Conservation (phyloP, 1,284 basidiomycete species). For the Lentinus polychrous region DNA sequence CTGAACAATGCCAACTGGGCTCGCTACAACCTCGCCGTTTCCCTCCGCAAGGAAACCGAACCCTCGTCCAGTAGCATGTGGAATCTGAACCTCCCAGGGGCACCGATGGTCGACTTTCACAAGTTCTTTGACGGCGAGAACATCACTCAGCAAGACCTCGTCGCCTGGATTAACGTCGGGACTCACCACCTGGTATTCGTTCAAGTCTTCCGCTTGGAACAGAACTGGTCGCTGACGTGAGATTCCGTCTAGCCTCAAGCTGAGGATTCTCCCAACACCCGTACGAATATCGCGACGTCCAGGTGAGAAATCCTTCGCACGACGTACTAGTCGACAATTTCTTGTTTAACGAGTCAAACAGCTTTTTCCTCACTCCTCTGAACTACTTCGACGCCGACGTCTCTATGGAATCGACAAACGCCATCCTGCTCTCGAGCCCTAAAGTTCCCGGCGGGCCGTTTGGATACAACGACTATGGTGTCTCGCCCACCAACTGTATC, state of each 20-base stretch:
- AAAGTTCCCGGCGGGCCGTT: slow-evolving; percentile 32
- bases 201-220: slow-evolving; percentile 8
- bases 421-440: slow-evolving; percentile 42
- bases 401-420: slow-evolving; percentile 49
- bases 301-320: slow-evolving; percentile 27
- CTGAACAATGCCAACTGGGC: slow-evolving; percentile 61
- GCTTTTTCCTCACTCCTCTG: slow-evolving; percentile 53
- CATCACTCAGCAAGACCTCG: slow-evolving; percentile 53
- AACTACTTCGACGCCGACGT: slow-evolving; percentile 62
- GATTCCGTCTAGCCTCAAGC: slow-evolving; percentile 38
- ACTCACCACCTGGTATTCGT: slow-evolving; percentile 45
- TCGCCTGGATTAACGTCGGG: slow-evolving; percentile 60
- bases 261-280: slow-evolving; percentile 55
- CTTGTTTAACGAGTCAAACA: slow-evolving; percentile 16
- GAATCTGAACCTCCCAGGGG: slow-evolving; percentile 57
- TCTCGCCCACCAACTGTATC: slow-evolving; percentile 39
- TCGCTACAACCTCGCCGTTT: slow-evolving; percentile 54
- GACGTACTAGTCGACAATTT: slow-evolving; percentile 3
- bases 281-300: slow-evolving; percentile 52
- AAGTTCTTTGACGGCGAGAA: slow-evolving; percentile 59
- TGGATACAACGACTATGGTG: slow-evolving; percentile 45
- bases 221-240: background rate
- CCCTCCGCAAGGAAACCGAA: slow-evolving; percentile 52
- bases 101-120: slow-evolving; percentile 54
- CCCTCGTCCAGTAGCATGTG: slow-evolving; percentile 48